Evolutionary conservation across 352 stramenopile species (phyloP), one percentile per base, ranked within the genome.

Genomic region (Phytophthora brassicae): DNA sequence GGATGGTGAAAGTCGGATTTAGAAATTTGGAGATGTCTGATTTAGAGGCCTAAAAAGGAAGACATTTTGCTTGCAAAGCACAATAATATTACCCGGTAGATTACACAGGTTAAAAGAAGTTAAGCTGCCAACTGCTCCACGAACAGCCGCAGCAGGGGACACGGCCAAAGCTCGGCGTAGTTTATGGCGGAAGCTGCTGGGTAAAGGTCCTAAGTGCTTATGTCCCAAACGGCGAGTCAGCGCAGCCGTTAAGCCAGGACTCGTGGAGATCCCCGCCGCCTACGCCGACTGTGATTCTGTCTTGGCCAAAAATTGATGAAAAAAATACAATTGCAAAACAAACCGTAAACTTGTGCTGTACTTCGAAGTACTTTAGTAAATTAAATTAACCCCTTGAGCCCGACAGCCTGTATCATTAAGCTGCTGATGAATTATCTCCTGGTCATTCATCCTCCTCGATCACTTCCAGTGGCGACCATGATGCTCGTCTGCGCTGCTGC

Each of bases 141-240:
- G 13, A 50, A 31, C 39, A 54, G 42, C 49, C 31, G 49, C 45
- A 1, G 28, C 35, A 23, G 38, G 16, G 20, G 45, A 41, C 39
- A 24, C 47, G 11, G 20, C 36, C 36, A 56, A 33, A 42, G 33
- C 33, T 26, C 43, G 60, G n/a, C 71, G 68, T 41, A 78, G 70
- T 35, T 66, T 80, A 11, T 83, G 74, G 74, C 68, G 74, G 53
- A 80, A 74, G 49, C 39, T 83, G 26, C 47, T 83, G 28, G 68
- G 74, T 26, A 76, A 71, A 49, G 71, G 68, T 16, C 74, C 74
- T 55, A 83, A 83, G 62, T 83, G 74, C 50, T 63, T 79, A 33
- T 80, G 71, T 44, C n/a, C 38, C 16, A 66, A 75, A 23, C 44
- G 55, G 17, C 9, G 17, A 4, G 16, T 22, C 44, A 55, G 14